phyloP scores from a whole-genome alignment of 495 filamentous ascomycete species.

The Xylaria telfairii region DNA sequence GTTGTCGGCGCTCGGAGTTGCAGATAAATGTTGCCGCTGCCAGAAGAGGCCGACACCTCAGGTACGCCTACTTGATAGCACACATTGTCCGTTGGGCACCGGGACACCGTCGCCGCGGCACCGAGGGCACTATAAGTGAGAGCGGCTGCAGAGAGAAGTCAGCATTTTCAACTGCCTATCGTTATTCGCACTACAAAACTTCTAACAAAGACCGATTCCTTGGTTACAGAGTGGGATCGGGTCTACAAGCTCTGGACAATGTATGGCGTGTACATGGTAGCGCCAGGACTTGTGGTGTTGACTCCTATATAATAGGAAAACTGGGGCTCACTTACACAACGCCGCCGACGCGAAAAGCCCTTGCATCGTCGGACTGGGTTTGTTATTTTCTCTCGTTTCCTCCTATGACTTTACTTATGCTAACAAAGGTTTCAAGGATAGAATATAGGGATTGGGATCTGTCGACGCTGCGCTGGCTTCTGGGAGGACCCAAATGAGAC shows the following conservation, averaged over 20 bases:
- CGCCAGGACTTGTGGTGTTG: neutral
- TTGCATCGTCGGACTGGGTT: neutral
- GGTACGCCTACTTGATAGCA: slow-evolving; percentile 58
- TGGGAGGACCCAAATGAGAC: neutral
- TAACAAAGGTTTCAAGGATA: neutral
- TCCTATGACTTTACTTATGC: neutral
- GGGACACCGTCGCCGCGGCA: slow-evolving; percentile 31
- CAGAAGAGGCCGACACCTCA: slow-evolving; percentile 42
- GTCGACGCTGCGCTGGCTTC: neutral
- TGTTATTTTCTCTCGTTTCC: neutral
- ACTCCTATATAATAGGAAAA: neutral
- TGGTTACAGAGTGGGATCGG: neutral
- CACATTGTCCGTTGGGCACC: slow-evolving; percentile 41
- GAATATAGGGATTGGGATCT: neutral
- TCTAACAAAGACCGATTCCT: no score
- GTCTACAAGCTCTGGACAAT: neutral
- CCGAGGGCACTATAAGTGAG: slow-evolving; percentile 29
- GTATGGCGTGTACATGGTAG: neutral
- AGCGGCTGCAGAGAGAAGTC: slow-evolving; percentile 25
- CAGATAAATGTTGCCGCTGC: slow-evolving; percentile 64
- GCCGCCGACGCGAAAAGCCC: slow-evolving; percentile 21
- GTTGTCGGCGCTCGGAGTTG: slow-evolving; percentile 66
- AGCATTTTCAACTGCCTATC: neutral
- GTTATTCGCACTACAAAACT: no score
- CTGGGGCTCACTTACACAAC: slow-evolving; percentile 31